Percentiles rank a stretch among this genome's conserved stretches.
Conservation (phyloP, 2,329 filamentous ascomycete species). For the Lachnellula cervina region DNA sequence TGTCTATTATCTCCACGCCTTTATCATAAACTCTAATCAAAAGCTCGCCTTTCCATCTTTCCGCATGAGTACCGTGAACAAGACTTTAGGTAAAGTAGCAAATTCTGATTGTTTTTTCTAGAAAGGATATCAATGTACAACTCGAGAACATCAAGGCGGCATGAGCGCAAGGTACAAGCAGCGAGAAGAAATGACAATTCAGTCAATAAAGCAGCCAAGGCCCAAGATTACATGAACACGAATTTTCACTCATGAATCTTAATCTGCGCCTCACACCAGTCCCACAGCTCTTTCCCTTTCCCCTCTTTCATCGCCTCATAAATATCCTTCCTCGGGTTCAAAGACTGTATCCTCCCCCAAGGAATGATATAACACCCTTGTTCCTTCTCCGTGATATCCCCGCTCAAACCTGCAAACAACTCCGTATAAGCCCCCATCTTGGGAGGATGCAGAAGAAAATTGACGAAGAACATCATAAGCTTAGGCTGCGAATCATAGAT, state of each 20-base stretch:
- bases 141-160: too few relatives aligned
- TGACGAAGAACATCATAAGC: constrained; percentile 3
- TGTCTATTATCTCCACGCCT: too few relatives aligned
- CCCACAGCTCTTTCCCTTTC: background rate
- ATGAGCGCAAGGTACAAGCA: too few relatives aligned
- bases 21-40: too few relatives aligned
- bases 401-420: constrained; percentile 14
- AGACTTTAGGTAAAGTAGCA: too few relatives aligned
- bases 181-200: too few relatives aligned
- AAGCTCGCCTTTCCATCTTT: too few relatives aligned
- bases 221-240: too few relatives aligned
- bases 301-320: background rate
- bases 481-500: background rate
- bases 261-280: constrained; percentile 3
- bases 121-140: too few relatives aligned
- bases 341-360: constrained; percentile 16
- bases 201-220: too few relatives aligned
- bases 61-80: too few relatives aligned
- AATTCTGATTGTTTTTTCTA: too few relatives aligned
- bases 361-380: constrained; percentile 13
- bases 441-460: constrained; percentile 3
- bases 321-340: constrained; percentile 1
- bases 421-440: constrained; percentile 19
- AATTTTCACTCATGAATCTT: background rate
- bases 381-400: constrained; percentile 11